Base-by-base conservation (phyloP, 2,329 filamentous ascomycete genomes). In the Pyrenophora seminiperda region DNA sequence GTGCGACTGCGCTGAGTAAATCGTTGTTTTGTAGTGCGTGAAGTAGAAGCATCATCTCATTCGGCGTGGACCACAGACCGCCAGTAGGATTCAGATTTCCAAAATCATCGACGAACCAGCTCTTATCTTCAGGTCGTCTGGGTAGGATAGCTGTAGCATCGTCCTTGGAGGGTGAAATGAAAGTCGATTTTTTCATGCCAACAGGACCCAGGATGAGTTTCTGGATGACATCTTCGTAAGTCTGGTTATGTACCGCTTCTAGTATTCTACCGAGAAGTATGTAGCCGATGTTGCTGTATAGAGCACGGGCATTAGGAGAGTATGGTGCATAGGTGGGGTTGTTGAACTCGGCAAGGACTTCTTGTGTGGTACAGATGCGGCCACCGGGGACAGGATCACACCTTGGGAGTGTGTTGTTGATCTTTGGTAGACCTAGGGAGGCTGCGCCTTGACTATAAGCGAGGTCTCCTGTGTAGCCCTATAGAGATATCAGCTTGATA, bases 61-160 rank as follows among this genome's bases (percentile, higher is more conserved):
- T 57, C 1, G 65, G 55, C 7, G 65, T 68, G 2, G 56, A 61
- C 66, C 65, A 68, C 1, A 67, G 47, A 7, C 66, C 65, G 7
- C 65, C 62, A 2, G 56, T 56, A 17, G 63, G 58, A n/a, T 68
- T 61, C 42, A 60, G 58, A 17, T 66, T 68, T 1, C 38, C 63
- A 33, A 67, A 67, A 5, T 60, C 41, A 2, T 53, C 44, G 0
- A 54, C 49, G 34, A 61, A 66, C 65, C 66, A 68, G 2, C 19
- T 13, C 1, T 45, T 47, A 7, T 56, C 59, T 32, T 53, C 50
- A 1, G 50, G 46, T 11, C 44, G 49, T 22, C 45, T 24, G 5
- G 64, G 65, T 3, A 65, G 47, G 1, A 68, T 42, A 0, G 62
- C 63, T 4, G 19, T 37, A 6, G 45, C 53, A 7, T 41, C 20